Conservation (phyloP, 1,139 yeast species). For the Geotrichum histeridarum region DNA sequence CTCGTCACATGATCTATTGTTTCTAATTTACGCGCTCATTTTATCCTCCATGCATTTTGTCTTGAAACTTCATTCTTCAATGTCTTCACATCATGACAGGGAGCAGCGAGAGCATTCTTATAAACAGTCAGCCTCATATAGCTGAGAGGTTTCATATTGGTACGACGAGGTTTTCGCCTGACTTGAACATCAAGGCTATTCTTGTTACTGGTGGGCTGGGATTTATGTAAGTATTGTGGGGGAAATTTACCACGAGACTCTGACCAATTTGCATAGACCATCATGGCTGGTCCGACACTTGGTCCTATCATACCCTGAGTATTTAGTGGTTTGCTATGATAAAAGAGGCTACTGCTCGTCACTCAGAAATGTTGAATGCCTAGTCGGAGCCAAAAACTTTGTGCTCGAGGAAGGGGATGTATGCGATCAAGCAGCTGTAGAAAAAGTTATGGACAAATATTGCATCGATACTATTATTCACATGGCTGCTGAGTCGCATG, state of each 20-base stretch:
- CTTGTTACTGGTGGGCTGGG: slow-evolving; percentile 60
- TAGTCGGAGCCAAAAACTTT: slow-evolving; percentile 32
- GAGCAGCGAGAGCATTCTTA: background rate
- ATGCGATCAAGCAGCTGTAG: slow-evolving; percentile 30
- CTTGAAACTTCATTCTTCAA: no score
- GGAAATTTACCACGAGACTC: background rate
- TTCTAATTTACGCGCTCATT: no score
- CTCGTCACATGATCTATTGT: no score
- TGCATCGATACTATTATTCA: slow-evolving; percentile 43
- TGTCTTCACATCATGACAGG: background rate
- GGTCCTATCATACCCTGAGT: slow-evolving; percentile 40
- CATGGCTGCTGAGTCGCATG: slow-evolving; percentile 58
- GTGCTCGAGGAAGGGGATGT: slow-evolving; percentile 42
- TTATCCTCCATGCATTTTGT: no score
- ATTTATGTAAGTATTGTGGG: slow-evolving; percentile 39
- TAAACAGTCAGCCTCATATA: background rate
- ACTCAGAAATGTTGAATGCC: slow-evolving; percentile 25
- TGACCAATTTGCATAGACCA: slow-evolving; percentile 33
- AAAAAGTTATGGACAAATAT: slow-evolving; percentile 27
- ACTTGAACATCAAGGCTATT: slow-evolving; percentile 30
- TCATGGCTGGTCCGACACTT: slow-evolving; percentile 46
- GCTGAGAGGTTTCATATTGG: slow-evolving; percentile 13
- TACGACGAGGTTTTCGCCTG: slow-evolving; percentile 23
- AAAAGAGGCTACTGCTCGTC: slow-evolving; percentile 41
- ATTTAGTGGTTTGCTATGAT: slow-evolving; percentile 47